Conservation (phyloP, 208 protist species). For the Crithidia brevicula region DNA sequence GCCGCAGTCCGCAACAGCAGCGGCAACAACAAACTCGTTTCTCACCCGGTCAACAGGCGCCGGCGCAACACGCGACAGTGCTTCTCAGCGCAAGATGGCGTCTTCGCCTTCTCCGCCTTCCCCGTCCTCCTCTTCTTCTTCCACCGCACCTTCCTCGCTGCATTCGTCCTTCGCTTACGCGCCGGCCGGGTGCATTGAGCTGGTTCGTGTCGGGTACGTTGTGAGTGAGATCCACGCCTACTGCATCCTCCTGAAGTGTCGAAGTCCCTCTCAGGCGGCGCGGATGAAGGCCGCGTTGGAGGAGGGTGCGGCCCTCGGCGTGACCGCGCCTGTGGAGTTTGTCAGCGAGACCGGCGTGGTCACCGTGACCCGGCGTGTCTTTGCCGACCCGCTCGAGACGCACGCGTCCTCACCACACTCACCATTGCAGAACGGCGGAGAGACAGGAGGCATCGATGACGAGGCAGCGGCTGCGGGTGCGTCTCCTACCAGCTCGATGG, state of each 20-base stretch:
- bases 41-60: no score
- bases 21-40: not conserved
- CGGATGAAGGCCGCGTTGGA: conserved; percentile 41
- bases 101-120: no score
- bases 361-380: conserved; percentile 14
- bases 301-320: conserved; percentile 35
- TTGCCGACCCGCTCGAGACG: conserved; percentile 5
- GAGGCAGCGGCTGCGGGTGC: no score
- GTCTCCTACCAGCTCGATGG: no score
- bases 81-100: no score
- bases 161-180: not conserved
- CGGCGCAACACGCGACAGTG: no score
- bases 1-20: not conserved
- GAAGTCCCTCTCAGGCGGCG: conserved; percentile 31
- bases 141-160: not conserved
- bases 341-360: conserved; percentile 22
- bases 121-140: not conserved
- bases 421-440: not conserved
- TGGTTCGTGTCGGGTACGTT: conserved; percentile 67
- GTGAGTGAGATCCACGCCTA: conserved; percentile 66
- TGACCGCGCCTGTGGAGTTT: conserved; percentile 46
- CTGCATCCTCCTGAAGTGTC: conserved; percentile 66
- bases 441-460: no score
- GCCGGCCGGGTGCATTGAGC: conserved; percentile 20
- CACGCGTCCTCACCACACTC: not conserved